These are phyloP conservation scores for Myxozyma sirexii DNA, from an alignment of 805 yeast species.

Conservation along the genomic window DNA sequence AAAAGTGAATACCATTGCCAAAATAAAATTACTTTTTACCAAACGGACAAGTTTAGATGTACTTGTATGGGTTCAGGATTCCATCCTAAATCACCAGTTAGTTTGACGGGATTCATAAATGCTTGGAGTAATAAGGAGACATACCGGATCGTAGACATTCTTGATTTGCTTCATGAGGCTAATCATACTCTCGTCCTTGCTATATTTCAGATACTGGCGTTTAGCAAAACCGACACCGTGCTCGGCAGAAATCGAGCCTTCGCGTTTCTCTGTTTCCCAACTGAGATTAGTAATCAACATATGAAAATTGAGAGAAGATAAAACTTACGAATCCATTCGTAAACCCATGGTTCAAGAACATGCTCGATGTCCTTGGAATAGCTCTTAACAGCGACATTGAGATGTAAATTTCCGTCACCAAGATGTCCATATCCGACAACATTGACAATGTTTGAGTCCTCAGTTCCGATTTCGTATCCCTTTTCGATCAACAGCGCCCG, in stretches of 20 bases:
- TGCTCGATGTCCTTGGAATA: constrained; percentile 79
- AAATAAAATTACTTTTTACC: neutral
- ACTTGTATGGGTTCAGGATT: constrained; percentile 93
- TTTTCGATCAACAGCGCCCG: constrained; percentile 59
- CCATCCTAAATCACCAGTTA: constrained; percentile 49
- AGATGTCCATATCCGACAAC: constrained; percentile 98
- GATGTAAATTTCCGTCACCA: constrained; percentile 95
- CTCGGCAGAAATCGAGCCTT: constrained; percentile 95
- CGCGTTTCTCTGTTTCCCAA: constrained; percentile 45
- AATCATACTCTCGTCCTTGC: constrained; percentile 74
- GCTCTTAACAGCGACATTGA: constrained; percentile 86
- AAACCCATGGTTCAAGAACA: constrained; percentile 88
- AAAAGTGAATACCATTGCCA: too few relatives aligned
- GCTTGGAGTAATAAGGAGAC: too few relatives aligned
- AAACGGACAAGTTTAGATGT: constrained; percentile 50
- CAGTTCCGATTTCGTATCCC: constrained; percentile 57
- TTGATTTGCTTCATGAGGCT: constrained; percentile 76
- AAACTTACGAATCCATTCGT: constrained; percentile 71
- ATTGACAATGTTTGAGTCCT: constrained; percentile 60
- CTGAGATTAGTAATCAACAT: constrained; percentile 27
- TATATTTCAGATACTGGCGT: constrained; percentile 83
- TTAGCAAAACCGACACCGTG: constrained; percentile 98
- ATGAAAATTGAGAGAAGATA: constrained; percentile 16
- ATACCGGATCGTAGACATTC: constrained; percentile 73
- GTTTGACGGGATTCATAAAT: too few relatives aligned